Evolutionary conservation across 2,329 filamentous ascomycete species (phyloP).

Genomic region (Penicillium thymicola): DNA sequence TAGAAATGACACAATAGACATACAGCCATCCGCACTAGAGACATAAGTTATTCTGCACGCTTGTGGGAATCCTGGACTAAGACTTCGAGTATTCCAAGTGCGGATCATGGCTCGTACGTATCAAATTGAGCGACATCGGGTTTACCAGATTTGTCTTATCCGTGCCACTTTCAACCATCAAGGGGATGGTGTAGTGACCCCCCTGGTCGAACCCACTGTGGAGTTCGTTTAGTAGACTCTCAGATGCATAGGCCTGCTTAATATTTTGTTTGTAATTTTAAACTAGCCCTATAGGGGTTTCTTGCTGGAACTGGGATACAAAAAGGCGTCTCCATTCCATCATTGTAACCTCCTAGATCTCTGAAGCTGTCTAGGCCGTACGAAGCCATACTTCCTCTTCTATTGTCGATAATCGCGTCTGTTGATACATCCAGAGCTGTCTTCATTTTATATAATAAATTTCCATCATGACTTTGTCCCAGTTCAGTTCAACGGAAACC

Average conservation of each 20-base stretch:
- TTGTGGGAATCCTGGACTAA: neutral
- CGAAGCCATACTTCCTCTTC: neutral
- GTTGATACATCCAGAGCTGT: slow-evolving; percentile 1
- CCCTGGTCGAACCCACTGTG: slow-evolving; percentile 23
- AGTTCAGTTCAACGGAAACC: slow-evolving; percentile 9
- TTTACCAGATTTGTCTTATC: slow-evolving; percentile 17
- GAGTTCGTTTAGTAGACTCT: slow-evolving; percentile 20
- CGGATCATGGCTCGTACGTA: slow-evolving; percentile 4
- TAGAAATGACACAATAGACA: neutral
- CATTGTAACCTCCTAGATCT: neutral
- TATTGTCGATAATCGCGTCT: slow-evolving; percentile 5
- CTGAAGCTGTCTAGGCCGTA: neutral
- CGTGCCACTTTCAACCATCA: slow-evolving; percentile 14
- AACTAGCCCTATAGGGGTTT: slow-evolving; percentile 11
- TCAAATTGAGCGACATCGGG: slow-evolving; percentile 8
- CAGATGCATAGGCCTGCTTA: slow-evolving; percentile 9
- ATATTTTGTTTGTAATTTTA: slow-evolving; percentile 17
- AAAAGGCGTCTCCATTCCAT: slow-evolving; percentile 11
- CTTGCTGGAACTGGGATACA: slow-evolving; percentile 14
- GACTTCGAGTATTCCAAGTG: neutral
- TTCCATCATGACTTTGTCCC: slow-evolving; percentile 11
- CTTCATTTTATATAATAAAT: neutral
- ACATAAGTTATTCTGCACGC: neutral
- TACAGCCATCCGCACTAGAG: neutral
- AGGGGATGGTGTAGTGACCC: slow-evolving; percentile 12